Evolutionary conservation across 164 flowering plant genomes (phyloP).

Genomic region (Echeveria elegans): DNA sequence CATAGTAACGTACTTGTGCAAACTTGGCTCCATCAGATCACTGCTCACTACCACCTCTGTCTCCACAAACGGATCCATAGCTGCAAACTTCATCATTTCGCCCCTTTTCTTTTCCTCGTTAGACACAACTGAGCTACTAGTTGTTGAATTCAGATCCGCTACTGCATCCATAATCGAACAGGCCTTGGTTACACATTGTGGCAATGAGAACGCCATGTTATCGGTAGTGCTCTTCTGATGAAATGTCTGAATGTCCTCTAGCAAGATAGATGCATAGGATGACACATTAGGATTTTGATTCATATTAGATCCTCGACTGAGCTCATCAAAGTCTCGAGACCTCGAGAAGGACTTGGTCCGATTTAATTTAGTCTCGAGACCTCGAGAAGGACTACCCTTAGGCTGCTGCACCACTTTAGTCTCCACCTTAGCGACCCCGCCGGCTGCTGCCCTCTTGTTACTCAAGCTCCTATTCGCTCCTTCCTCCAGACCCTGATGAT

Average conservation of each 20-base stretch:
- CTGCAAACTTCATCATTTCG: slow-evolving; percentile 12
- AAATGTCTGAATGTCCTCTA: slow-evolving; percentile 82
- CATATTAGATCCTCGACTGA: slow-evolving; percentile 42
- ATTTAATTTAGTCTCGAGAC: slow-evolving; percentile 24
- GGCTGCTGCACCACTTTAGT: slow-evolving; percentile 11
- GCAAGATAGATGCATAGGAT: slow-evolving; percentile 47
- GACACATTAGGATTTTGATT: slow-evolving; percentile 15
- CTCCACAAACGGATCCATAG: slow-evolving; percentile 41
- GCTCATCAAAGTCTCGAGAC: slow-evolving; percentile 26
- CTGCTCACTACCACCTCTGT: slow-evolving; percentile 37
- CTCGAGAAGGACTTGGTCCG: slow-evolving; percentile 26
- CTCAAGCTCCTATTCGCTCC: neutral
- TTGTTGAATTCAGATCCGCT: slow-evolving; percentile 73
- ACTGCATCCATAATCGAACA: slow-evolving; percentile 89
- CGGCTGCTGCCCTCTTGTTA: neutral
- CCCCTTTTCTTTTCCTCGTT: slow-evolving; percentile 23
- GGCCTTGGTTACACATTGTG: slow-evolving; percentile 76
- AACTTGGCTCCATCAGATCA: slow-evolving; percentile 69
- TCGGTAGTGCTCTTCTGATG: slow-evolving; percentile 48
- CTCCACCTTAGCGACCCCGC: slow-evolving; percentile 1
- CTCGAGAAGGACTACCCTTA: slow-evolving; percentile 13
- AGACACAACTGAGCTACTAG: slow-evolving; percentile 24
- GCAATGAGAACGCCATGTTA: slow-evolving; percentile 40
- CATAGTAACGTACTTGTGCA: slow-evolving; percentile 85
- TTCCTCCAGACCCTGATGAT: neutral